These are phyloP conservation scores for Pythium apleroticum DNA, from an alignment of 352 stramenopile species.

Conservation along the genomic window DNA sequence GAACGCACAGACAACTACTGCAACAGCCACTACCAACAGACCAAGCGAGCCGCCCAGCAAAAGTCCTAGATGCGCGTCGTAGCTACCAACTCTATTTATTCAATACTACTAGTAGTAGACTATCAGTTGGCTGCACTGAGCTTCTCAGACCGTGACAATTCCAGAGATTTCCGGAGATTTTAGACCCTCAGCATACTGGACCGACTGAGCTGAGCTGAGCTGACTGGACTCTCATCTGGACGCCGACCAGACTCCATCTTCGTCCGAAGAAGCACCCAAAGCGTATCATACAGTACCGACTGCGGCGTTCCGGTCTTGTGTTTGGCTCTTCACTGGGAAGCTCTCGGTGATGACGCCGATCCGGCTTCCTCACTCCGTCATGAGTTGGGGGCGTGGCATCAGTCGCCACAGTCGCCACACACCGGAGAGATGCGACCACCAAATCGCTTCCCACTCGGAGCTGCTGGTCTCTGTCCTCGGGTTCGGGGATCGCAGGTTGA, in stretches of 20 bases:
- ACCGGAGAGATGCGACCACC: conserved; percentile 13
- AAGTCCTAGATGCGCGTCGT: background rate
- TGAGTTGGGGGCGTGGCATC: background rate
- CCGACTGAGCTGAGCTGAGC: too few species aligned
- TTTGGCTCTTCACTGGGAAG: background rate
- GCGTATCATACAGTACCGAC: too few species aligned
- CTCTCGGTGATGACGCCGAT: conserved; percentile 15
- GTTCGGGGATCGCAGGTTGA: conserved; percentile 4
- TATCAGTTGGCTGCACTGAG: background rate
- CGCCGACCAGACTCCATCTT: too few species aligned
- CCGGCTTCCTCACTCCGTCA: background rate
- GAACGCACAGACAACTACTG: conserved; percentile 75
- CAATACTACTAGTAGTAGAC: background rate
- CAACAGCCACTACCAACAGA: conserved; percentile 48
- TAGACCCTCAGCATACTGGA: too few species aligned
- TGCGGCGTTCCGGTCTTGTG: background rate
- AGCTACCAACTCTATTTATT: background rate
- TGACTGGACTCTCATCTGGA: too few species aligned
- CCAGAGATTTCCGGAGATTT: background rate
- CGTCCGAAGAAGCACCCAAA: too few species aligned
- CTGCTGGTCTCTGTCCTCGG: conserved; percentile 12
- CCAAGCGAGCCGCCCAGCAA: conserved; percentile 10
- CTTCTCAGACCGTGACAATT: background rate
- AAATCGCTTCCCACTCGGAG: conserved; percentile 3
- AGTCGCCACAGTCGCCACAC: background rate